Percentiles rank a stretch among this genome's conserved stretches.
Conservation (phyloP, 768 basidiomycete species). For the Lentinula sp. region DNA sequence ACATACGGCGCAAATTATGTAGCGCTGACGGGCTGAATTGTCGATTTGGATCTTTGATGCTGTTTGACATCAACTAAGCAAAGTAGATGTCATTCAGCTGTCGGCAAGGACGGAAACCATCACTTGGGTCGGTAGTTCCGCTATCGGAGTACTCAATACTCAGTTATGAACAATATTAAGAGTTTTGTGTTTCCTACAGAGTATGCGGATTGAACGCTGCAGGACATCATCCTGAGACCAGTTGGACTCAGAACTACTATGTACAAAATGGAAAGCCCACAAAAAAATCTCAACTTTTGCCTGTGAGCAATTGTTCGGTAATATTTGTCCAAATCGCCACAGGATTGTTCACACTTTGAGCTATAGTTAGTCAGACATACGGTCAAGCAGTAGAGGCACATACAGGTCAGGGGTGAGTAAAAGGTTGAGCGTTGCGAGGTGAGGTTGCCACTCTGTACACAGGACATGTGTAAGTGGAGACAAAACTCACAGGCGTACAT, state of each 20-base stretch:
- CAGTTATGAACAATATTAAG: background rate
- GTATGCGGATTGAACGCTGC: too few species aligned
- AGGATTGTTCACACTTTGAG: slow-evolving; percentile 4
- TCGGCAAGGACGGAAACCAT: too few species aligned
- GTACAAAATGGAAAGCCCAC: too few species aligned
- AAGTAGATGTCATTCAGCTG: too few species aligned
- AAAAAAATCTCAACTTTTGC: background rate
- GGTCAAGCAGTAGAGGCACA: slow-evolving; percentile 8
- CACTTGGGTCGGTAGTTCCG: too few species aligned
- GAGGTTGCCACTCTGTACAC: slow-evolving; percentile 26
- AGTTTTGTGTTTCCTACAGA: background rate
- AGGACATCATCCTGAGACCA: too few species aligned
- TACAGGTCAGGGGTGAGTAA: slow-evolving; percentile 24
- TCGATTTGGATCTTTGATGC: too few species aligned
- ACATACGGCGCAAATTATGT: too few species aligned
- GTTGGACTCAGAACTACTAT: too few species aligned
- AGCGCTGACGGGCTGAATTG: too few species aligned
- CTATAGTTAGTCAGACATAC: background rate
- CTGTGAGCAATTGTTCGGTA: background rate
- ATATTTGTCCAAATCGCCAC: slow-evolving; percentile 6
- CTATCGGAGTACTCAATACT: too few species aligned
- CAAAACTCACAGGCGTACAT: background rate
- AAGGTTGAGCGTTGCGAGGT: slow-evolving; percentile 24
- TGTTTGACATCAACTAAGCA: too few species aligned
- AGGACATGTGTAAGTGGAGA: background rate